These are phyloP conservation scores for Phanerochaete sordida DNA, from an alignment of 768 basidiomycete species.

Conservation along the genomic window DNA sequence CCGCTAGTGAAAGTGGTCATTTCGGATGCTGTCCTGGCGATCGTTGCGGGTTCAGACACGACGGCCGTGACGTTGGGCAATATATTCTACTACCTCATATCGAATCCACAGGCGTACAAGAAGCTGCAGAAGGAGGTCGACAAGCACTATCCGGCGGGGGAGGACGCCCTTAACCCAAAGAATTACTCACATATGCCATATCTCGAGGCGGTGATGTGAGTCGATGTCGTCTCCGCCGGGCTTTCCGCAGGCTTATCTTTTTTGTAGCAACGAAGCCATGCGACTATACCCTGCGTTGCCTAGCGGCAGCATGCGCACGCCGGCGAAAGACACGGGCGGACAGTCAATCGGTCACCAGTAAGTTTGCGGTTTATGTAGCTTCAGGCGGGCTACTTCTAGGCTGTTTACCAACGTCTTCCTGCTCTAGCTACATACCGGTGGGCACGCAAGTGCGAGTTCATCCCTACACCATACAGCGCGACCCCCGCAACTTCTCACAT, in stretches of 20 bases:
- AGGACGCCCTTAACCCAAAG: slow-evolving; percentile 24
- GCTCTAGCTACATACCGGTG: slow-evolving; percentile 38
- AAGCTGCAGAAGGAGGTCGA: slow-evolving; percentile 43
- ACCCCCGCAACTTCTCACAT: slow-evolving; percentile 41
- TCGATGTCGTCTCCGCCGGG: background rate
- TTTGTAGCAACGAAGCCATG: slow-evolving; percentile 41
- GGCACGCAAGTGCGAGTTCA: slow-evolving; percentile 35
- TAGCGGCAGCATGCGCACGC: slow-evolving; percentile 26
- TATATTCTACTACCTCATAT: slow-evolving; percentile 37
- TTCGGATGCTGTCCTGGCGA: slow-evolving; percentile 34
- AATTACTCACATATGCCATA: slow-evolving; percentile 26
- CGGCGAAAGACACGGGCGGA: slow-evolving; percentile 25
- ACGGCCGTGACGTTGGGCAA: slow-evolving; percentile 36
- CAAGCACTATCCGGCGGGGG: slow-evolving; percentile 22
- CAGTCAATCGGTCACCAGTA: slow-evolving; percentile 32
- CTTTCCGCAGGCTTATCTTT: background rate
- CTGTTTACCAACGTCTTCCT: background rate
- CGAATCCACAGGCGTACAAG: slow-evolving; percentile 32
- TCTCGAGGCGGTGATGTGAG: slow-evolving; percentile 34
- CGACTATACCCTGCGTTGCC: slow-evolving; percentile 42
- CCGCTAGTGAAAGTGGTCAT: slow-evolving; percentile 33
- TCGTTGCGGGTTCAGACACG: slow-evolving; percentile 48
- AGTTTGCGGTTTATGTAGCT: too few species aligned
- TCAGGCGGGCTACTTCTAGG: too few species aligned
- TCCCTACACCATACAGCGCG: slow-evolving; percentile 40